Evolutionary conservation across 2,329 filamentous ascomycete species (phyloP), one percentile per base, ranked within the genome.

Genomic region (Botryotinia narcissicola): DNA sequence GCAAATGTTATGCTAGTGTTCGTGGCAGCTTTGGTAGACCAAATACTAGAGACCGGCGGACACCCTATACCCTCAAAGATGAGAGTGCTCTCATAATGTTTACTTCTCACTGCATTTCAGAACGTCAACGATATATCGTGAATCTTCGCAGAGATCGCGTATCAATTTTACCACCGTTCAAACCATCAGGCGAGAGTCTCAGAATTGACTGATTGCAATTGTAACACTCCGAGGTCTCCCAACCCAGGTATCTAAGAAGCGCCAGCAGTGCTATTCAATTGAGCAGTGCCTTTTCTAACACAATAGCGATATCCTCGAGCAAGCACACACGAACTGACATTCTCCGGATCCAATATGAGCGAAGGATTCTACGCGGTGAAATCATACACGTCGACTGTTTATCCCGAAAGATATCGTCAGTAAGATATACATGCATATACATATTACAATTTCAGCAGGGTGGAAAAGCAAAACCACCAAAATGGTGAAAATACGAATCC

Each of bases 291-390:
- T 48, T 12, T 9, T 14, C 22, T 14, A 16, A 46, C 20, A 12
- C 44, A 51, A 29, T 67, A 51, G 4, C 42, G 14, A 48, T 51
- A 67, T 0, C 63, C 63, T 9, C 44, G 63, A 32, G 42, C 32
- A 35, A 51, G 44, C 18, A 35, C 16, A 35, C 63, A 51, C 29
- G 63, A 29, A 51, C 29, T 48, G 0, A 1, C 1, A 32, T 67
- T 46, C 1, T 46, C n/a, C 4, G 20, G 3, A 48, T 67, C 16
- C 16, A 1, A 67, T 51, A 20, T 51, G 3, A 67, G 42, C 6
- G 63, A 67, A 14, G 63, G 29, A 48, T 51, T 67, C 63, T 44
- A 67, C 12, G 40, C 63, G n/a, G n/a, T n/a, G 8, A 51, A 67
- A 32, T 67, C 44, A 32, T 20, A 0, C 3, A 51, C 29, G 3